These are phyloP conservation scores for Angomonas ambiguus DNA, from an alignment of 208 protist species.

Conservation along the genomic window DNA sequence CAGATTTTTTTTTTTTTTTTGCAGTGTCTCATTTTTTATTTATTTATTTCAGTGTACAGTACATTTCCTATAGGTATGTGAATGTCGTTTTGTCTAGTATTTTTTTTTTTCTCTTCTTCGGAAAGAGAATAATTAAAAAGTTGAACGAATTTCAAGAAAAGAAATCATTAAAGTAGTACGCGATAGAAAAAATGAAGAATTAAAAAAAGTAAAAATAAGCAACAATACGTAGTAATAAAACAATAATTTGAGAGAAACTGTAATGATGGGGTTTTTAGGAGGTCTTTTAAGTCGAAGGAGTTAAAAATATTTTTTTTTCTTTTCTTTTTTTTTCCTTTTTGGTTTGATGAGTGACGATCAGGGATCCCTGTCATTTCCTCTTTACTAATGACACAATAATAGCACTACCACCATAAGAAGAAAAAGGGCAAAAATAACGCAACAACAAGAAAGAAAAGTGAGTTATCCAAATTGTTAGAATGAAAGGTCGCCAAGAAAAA, in stretches of 20 bases:
- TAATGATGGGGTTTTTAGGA: not conserved
- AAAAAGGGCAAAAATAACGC: not conserved
- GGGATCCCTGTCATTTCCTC: not conserved
- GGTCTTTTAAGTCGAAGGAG: not conserved
- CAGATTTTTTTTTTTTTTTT: not conserved
- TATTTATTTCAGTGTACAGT: constrained; percentile 2
- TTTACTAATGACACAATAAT: not conserved
- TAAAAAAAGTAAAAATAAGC: not conserved
- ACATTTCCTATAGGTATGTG: constrained; percentile 6
- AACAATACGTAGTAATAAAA: not conserved
- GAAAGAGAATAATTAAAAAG: too few relatives aligned
- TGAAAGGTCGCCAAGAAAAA: not conserved
- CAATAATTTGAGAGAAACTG: not conserved
- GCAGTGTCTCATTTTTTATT: not conserved
- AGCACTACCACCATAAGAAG: not conserved
- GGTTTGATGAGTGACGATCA: not conserved
- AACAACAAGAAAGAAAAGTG: not conserved
- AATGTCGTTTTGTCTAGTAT: not conserved
- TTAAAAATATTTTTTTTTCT: constrained; percentile 8
- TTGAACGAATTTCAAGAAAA: not conserved
- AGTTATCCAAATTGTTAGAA: too few relatives aligned
- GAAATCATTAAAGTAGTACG: not conserved
- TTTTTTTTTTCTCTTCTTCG: constrained; percentile 4
- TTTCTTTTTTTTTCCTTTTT: not conserved
- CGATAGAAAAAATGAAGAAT: constrained; percentile 1